These are phyloP conservation scores for Spiraea crenata DNA, from an alignment of 331 rosid species.

Conservation along the genomic window DNA sequence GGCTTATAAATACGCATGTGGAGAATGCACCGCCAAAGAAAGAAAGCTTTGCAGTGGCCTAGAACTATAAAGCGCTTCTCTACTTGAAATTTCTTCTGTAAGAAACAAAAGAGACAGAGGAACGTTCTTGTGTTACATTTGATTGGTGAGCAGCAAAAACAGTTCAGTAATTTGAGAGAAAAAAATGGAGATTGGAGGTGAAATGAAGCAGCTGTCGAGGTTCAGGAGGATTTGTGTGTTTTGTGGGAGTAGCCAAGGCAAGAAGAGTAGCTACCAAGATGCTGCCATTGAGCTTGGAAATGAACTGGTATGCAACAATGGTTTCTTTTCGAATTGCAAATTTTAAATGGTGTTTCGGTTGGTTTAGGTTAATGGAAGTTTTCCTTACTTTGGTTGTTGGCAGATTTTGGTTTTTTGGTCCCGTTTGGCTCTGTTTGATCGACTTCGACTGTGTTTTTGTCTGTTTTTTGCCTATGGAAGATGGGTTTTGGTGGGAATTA, in stretches of 20 bases:
- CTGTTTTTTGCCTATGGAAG: neutral
- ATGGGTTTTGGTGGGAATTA: slow-evolving; percentile 25
- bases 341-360: neutral
- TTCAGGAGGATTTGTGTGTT: slow-evolving; percentile 93
- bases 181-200: slow-evolving; percentile 37
- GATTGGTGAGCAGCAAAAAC: slow-evolving; percentile 4
- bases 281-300: slow-evolving; percentile 95
- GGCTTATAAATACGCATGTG: slow-evolving; percentile 50
- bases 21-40: slow-evolving; percentile 28
- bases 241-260: slow-evolving; percentile 99
- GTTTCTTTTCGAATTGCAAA: neutral
- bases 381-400: neutral
- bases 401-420: neutral
- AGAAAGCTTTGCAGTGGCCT: slow-evolving; percentile 23
- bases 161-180: neutral
- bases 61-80: slow-evolving; percentile 16
- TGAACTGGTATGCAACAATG: slow-evolving; percentile 64
- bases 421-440: neutral
- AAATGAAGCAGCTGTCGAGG: slow-evolving; percentile 77
- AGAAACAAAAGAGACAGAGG: slow-evolving; percentile 27
- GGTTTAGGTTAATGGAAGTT: neutral
- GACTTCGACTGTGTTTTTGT: neutral
- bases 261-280: slow-evolving; percentile 82
- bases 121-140: slow-evolving; percentile 12
- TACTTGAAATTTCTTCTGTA: neutral